phyloP scores from a whole-genome alignment of 2,329 filamentous ascomycete species.

The Herpotrichia juniperi region DNA sequence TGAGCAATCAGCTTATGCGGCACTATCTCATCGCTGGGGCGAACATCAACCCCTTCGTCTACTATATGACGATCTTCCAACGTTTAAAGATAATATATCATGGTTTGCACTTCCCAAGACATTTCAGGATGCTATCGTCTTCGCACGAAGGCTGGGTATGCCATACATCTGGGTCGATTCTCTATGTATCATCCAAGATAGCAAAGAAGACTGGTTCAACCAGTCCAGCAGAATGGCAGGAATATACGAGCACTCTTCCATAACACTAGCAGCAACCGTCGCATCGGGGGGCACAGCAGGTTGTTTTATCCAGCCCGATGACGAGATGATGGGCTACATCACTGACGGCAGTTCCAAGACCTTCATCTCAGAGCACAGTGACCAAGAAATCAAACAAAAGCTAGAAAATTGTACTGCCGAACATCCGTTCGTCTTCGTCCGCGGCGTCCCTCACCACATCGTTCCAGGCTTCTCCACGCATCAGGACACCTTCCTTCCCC shows the following conservation, averaged over 20 bases:
- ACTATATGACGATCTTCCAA: too few relatives aligned
- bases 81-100: too few relatives aligned
- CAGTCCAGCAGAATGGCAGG: too few relatives aligned
- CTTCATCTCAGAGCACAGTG: background rate
- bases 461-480: background rate
- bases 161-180: slow-evolving; percentile 15
- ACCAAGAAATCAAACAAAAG: background rate
- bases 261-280: background rate
- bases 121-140: too few relatives aligned
- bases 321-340: background rate
- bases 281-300: background rate
- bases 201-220: slow-evolving; percentile 14
- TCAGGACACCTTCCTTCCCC: background rate
- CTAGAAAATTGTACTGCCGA: background rate
- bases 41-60: too few relatives aligned
- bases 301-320: background rate
- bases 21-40: too few relatives aligned
- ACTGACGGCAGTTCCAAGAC: background rate
- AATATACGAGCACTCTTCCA: background rate
- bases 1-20: too few relatives aligned
- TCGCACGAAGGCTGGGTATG: too few relatives aligned
- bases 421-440: background rate
- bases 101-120: too few relatives aligned
- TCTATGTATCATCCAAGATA: slow-evolving; percentile 20
- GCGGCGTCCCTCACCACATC: background rate